Conservation (phyloP, 2,329 filamentous ascomycete genomes). For the Phaeosphaeria sp. region DNA sequence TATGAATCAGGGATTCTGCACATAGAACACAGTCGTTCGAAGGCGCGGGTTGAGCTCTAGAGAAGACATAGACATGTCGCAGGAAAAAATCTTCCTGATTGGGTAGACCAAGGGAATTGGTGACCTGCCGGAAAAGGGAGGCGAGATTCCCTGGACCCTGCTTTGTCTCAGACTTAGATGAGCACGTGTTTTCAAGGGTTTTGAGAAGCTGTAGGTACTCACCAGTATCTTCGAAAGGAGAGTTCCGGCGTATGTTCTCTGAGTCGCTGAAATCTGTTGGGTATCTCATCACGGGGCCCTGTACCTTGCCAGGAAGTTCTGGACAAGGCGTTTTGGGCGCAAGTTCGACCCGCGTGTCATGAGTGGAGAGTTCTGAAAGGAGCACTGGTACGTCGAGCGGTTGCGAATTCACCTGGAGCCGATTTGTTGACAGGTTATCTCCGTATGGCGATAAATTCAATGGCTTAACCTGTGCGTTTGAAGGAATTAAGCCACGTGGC, state of each 20-base stretch:
- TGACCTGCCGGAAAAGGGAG: constrained; percentile 13
- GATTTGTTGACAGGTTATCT: background rate
- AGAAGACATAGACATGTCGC: constrained; percentile 3
- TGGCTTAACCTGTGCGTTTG: background rate
- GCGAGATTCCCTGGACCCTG: background rate
- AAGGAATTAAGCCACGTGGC: background rate
- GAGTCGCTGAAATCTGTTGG: too few relatives aligned
- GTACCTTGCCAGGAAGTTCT: background rate
- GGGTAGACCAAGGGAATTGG: background rate
- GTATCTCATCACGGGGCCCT: background rate
- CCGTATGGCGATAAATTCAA: background rate
- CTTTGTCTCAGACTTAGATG: background rate
- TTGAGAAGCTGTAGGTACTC: too few relatives aligned
- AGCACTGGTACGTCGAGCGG: background rate
- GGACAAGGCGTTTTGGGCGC: background rate
- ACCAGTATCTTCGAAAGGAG: background rate
- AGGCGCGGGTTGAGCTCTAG: constrained; percentile 1
- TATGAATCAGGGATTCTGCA: background rate
- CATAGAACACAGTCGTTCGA: constrained; percentile 9
- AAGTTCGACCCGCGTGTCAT: background rate
- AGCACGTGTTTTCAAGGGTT: background rate
- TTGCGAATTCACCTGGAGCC: background rate
- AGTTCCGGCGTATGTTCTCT: too few relatives aligned
- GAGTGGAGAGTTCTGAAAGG: background rate
- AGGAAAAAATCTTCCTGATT: constrained; percentile 6